Percentiles rank a stretch among this genome's conserved stretches.
Evolutionary conservation across 2,329 filamentous ascomycete species (phyloP).

Genomic region (Trichoderma sp.): DNA sequence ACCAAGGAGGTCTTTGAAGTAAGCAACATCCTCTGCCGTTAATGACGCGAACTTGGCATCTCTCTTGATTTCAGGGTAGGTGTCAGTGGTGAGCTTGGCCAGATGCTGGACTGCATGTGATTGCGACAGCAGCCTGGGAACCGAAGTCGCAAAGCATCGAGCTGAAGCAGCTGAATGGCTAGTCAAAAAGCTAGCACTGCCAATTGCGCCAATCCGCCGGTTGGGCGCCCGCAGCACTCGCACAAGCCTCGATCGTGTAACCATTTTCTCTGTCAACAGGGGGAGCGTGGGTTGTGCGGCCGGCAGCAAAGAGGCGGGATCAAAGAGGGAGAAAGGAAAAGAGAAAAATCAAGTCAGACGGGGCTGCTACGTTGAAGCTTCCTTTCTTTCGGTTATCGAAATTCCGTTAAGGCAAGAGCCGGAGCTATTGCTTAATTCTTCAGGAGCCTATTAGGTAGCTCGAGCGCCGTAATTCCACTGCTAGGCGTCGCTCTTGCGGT

Average conservation of each 20-base stretch:
- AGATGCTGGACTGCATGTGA: conserved; percentile 32
- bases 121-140: conserved; percentile 36
- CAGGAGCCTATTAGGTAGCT: neutral
- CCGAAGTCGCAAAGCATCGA: conserved; percentile 40
- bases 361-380: conserved; percentile 13
- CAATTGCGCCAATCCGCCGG: conserved; percentile 17
- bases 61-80: conserved; percentile 81
- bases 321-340: neutral
- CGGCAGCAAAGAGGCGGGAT: neutral
- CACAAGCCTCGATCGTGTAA: conserved; percentile 30
- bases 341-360: conserved; percentile 5
- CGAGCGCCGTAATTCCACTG: neutral
- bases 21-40: conserved; percentile 76
- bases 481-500: neutral
- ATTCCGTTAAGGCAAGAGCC: conserved; percentile 14
- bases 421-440: conserved; percentile 1
- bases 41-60: conserved; percentile 75
- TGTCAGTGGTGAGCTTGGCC: conserved; percentile 78
- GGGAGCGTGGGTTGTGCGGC: conserved; percentile 11
- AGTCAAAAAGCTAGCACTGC: conserved; percentile 6
- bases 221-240: conserved; percentile 31
- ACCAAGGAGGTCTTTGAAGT: conserved; percentile 82
- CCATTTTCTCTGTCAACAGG: conserved; percentile 29
- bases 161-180: conserved; percentile 10
- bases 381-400: conserved; percentile 11